Percentiles rank a stretch among this genome's conserved stretches.
These are phyloP conservation scores for Rostrohypoxylon terebratum DNA, from an alignment of 495 filamentous ascomycete species.

Conservation along the genomic window DNA sequence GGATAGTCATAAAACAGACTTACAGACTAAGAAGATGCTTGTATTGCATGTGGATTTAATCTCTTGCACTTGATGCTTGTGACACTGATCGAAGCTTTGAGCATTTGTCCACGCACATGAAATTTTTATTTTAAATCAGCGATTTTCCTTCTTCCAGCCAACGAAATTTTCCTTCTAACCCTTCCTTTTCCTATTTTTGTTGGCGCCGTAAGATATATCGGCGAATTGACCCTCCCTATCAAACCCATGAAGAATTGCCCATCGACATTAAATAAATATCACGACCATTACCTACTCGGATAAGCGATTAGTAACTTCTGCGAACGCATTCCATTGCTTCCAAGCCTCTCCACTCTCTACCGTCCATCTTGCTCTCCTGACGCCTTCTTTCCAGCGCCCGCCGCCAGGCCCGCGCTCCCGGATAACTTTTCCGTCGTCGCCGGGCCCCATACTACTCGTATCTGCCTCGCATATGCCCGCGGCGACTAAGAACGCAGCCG, in stretches of 20 bases:
- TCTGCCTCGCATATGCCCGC: conserved; percentile 89
- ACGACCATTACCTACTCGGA: conserved; percentile 9
- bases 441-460: conserved; percentile 74
- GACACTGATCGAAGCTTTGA: not conserved
- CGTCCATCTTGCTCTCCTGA: conserved; percentile 84
- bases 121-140: not conserved
- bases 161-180: not conserved
- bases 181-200: conserved; percentile 8
- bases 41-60: not conserved
- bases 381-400: conserved; percentile 91
- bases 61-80: not conserved
- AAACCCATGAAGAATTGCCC: not conserved
- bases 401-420: conserved; percentile 84
- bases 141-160: not conserved
- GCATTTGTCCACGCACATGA: not conserved
- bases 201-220: not conserved
- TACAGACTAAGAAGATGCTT: not conserved
- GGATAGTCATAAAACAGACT: not conserved
- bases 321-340: conserved; percentile 76
- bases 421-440: conserved; percentile 76
- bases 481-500: conserved; percentile 85
- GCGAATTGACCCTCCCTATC: not conserved
- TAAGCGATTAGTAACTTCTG: conserved; percentile 63
- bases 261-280: not conserved
- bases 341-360: conserved; percentile 84